Percentiles rank a stretch among this genome's conserved stretches.
Conservation (phyloP, 225 moss, liverwort and hornwort species). For the Pseudoscleropodium purum region DNA sequence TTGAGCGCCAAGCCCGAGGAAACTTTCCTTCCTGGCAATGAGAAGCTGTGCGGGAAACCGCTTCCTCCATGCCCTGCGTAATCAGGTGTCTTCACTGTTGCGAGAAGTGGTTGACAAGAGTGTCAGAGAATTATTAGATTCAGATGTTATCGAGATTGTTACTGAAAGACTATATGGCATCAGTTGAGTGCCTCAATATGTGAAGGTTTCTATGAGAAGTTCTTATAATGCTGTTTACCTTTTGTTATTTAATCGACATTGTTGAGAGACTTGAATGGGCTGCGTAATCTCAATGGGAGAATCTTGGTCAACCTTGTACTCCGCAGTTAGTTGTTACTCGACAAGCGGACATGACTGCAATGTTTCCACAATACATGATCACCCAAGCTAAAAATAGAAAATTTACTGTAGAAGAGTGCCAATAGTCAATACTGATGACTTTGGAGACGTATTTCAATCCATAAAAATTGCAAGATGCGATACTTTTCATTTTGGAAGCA, state of each 20-base stretch:
- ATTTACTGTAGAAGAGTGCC: too few relatives aligned
- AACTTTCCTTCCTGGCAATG: constrained; percentile 30
- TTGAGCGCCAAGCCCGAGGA: constrained; percentile 16
- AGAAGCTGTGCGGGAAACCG: constrained; percentile 29
- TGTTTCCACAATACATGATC: not conserved
- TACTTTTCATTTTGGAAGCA: not conserved
- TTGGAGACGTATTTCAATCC: not conserved
- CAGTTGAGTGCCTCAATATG: not conserved
- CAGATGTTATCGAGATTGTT: not conserved
- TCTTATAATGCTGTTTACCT: not conserved
- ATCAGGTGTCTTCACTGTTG: too few relatives aligned
- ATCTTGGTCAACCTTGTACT: not conserved
- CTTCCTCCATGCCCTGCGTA: constrained; percentile 13
- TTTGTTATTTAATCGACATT: not conserved
- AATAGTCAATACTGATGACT: not conserved
- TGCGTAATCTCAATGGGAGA: not conserved
- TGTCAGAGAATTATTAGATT: not conserved
- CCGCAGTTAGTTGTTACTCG: too few relatives aligned
- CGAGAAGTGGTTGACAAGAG: too few relatives aligned
- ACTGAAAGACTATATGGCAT: not conserved
- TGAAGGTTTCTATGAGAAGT: not conserved
- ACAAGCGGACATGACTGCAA: not conserved
- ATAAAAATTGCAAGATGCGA: not conserved
- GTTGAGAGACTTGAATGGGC: not conserved
- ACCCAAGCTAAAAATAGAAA: not conserved